Conservation (phyloP, 371 early-diverging fungal genomes). For the Globomyces sp. region DNA sequence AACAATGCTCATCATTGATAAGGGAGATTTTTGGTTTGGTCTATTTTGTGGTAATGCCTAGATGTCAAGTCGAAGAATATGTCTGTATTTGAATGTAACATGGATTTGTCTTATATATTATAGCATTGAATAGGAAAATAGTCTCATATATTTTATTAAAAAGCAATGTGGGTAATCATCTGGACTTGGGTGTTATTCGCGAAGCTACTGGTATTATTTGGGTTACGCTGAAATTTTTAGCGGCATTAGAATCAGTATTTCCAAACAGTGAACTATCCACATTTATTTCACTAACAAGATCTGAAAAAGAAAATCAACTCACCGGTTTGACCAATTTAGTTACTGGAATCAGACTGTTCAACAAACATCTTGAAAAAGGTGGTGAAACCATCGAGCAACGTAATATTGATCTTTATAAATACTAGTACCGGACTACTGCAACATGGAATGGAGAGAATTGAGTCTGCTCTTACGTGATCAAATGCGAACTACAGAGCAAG, state of each 20-base stretch:
- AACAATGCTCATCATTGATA: slow-evolving; percentile 37
- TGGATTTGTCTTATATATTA: too few species aligned
- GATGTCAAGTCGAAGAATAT: slow-evolving; percentile 41
- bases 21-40: slow-evolving; percentile 39
- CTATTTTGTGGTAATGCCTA: too few species aligned
- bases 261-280: slow-evolving; percentile 53
- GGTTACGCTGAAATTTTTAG: slow-evolving; percentile 22
- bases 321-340: slow-evolving; percentile 54
- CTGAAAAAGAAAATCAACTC: slow-evolving; percentile 54
- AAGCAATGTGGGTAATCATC: slow-evolving; percentile 47
- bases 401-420: too few species aligned
- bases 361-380: slow-evolving; percentile 55
- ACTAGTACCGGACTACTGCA: slow-evolving; percentile 46
- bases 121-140: slow-evolving; percentile 49
- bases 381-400: slow-evolving; percentile 46
- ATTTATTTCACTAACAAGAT: slow-evolving; percentile 45
- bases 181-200: slow-evolving; percentile 51
- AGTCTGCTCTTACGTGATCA: slow-evolving; percentile 25
- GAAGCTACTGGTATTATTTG: slow-evolving; percentile 49
- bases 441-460: slow-evolving; percentile 36
- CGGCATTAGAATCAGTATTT: slow-evolving; percentile 58
- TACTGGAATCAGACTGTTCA: slow-evolving; percentile 56
- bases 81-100: slow-evolving; percentile 38
- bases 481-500: slow-evolving; percentile 37
- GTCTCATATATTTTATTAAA: slow-evolving; percentile 49